Percentiles rank a stretch among this genome's conserved stretches.
phyloP scores from a whole-genome alignment of 371 early-diverging fungal genomes.

The Lichtheimia ramosa region DNA sequence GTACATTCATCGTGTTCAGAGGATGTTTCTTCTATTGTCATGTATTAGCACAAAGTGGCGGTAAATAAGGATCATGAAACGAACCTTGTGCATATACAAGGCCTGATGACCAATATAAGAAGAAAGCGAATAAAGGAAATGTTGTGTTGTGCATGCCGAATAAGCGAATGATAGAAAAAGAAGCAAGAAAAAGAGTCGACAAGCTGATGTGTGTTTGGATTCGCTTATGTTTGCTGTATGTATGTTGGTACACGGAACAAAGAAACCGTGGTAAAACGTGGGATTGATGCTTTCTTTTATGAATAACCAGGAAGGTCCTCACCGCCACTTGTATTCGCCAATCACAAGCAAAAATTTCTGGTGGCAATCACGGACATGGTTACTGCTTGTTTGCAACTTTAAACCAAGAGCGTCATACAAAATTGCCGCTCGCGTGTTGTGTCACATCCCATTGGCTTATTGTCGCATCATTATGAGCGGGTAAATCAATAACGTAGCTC shows the following conservation, averaged over 20 bases:
- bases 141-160: too few species aligned
- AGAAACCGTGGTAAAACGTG: not conserved
- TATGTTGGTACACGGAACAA: not conserved
- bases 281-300: not conserved
- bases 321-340: not conserved
- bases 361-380: not conserved
- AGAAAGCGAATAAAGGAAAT: not conserved
- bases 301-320: slow-evolving; percentile 3
- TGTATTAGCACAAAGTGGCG: not conserved
- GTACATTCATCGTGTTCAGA: slow-evolving; percentile 27
- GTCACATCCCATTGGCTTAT: too few species aligned
- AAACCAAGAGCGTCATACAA: too few species aligned
- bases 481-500: too few species aligned
- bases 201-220: too few species aligned
- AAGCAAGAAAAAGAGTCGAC: too few species aligned
- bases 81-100: not conserved
- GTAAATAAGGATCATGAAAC: not conserved
- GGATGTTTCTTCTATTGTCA: slow-evolving; percentile 1
- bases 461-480: too few species aligned
- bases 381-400: not conserved
- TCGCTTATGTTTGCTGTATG: not conserved
- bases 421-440: too few species aligned
- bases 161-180: too few species aligned
- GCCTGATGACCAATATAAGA: not conserved
- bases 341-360: not conserved